Conservation (phyloP, 345 rosid genomes). For the Capsella bursapastoris region DNA sequence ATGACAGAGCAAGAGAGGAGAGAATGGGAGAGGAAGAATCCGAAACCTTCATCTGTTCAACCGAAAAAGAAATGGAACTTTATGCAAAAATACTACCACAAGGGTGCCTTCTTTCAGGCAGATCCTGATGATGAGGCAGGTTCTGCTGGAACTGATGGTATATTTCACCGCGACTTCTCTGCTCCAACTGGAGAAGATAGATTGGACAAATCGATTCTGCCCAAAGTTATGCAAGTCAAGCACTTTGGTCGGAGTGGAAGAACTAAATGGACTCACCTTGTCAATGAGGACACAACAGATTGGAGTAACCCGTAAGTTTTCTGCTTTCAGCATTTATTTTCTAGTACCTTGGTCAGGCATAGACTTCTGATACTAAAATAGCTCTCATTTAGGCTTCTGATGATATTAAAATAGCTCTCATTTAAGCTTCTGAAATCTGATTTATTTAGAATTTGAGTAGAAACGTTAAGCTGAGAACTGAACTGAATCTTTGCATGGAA, state of each 20-base stretch:
- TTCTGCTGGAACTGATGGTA: slow-evolving; percentile 52
- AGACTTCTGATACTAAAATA: slow-evolving; percentile 1
- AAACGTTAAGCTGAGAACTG: slow-evolving; percentile 23
- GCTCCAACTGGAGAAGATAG: slow-evolving; percentile 83
- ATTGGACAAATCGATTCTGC: slow-evolving; percentile 73
- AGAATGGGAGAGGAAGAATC: slow-evolving; percentile 85
- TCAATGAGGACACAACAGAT: slow-evolving; percentile 79
- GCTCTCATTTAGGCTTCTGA: background rate
- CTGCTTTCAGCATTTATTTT: slow-evolving; percentile 10
- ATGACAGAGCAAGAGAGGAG: slow-evolving; percentile 89
- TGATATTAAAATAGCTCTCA: background rate
- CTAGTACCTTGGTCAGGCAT: slow-evolving; percentile 3
- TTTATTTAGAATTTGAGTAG: slow-evolving; percentile 14
- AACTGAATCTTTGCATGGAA: background rate
- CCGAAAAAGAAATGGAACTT: slow-evolving; percentile 75
- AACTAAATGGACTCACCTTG: slow-evolving; percentile 91
- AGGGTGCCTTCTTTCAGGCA: slow-evolving; percentile 77
- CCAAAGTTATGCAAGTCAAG: slow-evolving; percentile 82
- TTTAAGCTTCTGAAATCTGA: slow-evolving; percentile 20
- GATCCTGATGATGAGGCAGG: slow-evolving; percentile 59
- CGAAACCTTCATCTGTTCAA: slow-evolving; percentile 53
- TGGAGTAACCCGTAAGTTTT: slow-evolving; percentile 79
- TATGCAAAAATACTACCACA: slow-evolving; percentile 82
- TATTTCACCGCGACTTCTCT: slow-evolving; percentile 68
- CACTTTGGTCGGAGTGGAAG: slow-evolving; percentile 87